Percentiles rank a stretch among this genome's conserved stretches.
Evolutionary conservation across 345 rosid genomes (phyloP).

Genomic region (Syzygium grande): DNA sequence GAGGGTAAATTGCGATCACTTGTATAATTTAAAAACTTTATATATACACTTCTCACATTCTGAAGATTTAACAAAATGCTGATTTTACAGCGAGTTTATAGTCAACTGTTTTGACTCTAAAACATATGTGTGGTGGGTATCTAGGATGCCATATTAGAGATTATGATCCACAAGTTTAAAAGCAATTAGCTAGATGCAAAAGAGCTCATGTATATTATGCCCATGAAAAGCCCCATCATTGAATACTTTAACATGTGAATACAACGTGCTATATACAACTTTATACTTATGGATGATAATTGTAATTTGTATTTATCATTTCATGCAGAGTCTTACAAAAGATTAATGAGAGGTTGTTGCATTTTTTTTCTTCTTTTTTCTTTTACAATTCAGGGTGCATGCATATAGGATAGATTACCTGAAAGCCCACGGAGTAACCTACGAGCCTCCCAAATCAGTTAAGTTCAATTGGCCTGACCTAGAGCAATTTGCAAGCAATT

Average conservation of each 20-base stretch:
- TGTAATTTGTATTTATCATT: no score
- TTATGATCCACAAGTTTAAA: no score
- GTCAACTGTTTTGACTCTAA: not conserved
- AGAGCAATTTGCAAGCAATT: not conserved
- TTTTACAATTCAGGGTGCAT: not conserved
- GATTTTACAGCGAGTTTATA: no score
- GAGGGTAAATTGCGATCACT: not conserved
- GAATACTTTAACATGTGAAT: no score
- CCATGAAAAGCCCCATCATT: no score
- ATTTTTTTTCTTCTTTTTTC: not conserved
- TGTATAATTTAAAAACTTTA: no score
- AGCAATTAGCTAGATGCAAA: no score
- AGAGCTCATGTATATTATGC: no score
- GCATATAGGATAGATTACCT: no score
- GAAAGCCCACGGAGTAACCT: fast-evolving
- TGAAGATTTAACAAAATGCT: not conserved
- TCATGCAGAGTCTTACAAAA: not conserved
- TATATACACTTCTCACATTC: not conserved
- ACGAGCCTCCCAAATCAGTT: fast-evolving
- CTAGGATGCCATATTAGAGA: no score
- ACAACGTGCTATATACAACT: not conserved
- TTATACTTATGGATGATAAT: not conserved
- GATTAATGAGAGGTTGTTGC: not conserved
- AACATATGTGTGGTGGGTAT: not conserved
- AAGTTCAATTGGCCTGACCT: not conserved